Evolutionary conservation across 495 filamentous ascomycete genomes (phyloP).

Genomic region (Penicillium pulvis): DNA sequence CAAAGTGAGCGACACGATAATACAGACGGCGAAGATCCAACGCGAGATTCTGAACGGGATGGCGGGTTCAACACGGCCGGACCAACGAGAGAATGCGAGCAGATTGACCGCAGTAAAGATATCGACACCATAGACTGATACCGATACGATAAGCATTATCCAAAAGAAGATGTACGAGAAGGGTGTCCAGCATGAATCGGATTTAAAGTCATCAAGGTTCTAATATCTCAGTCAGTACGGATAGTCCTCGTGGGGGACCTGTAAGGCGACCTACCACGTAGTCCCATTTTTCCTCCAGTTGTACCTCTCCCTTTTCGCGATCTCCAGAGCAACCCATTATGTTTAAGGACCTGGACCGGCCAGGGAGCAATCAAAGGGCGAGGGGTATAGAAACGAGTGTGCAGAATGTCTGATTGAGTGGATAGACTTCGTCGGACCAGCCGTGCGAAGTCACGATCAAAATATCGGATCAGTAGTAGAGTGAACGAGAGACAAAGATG

Average conservation of each 20-base stretch:
- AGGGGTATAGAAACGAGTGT: constrained; percentile 13
- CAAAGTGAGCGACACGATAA: constrained; percentile 81
- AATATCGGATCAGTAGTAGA: not conserved
- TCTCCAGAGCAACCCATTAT: constrained; percentile 76
- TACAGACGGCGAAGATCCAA: constrained; percentile 90
- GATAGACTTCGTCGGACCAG: constrained; percentile 46
- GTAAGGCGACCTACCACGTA: constrained; percentile 69
- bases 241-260: not conserved
- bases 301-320: constrained; percentile 66
- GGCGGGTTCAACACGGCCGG: constrained; percentile 64
- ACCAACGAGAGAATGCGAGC: constrained; percentile 75
- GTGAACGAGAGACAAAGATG: constrained; percentile 11
- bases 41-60: constrained; percentile 72
- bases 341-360: constrained; percentile 34
- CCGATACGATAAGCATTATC: constrained; percentile 71
- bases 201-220: constrained; percentile 89
- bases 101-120: constrained; percentile 91
- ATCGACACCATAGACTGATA: constrained; percentile 88
- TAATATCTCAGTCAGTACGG: constrained; percentile 37
- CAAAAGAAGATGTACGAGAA: constrained; percentile 87
- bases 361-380: constrained; percentile 24
- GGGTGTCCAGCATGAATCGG: constrained; percentile 69
- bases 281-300: constrained; percentile 89
- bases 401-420: constrained; percentile 1
- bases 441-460: constrained; percentile 39